Percentiles rank a stretch among this genome's conserved stretches.
Conservation (phyloP, 306 rosid genomes). For the Pterocarpus santalinus region DNA sequence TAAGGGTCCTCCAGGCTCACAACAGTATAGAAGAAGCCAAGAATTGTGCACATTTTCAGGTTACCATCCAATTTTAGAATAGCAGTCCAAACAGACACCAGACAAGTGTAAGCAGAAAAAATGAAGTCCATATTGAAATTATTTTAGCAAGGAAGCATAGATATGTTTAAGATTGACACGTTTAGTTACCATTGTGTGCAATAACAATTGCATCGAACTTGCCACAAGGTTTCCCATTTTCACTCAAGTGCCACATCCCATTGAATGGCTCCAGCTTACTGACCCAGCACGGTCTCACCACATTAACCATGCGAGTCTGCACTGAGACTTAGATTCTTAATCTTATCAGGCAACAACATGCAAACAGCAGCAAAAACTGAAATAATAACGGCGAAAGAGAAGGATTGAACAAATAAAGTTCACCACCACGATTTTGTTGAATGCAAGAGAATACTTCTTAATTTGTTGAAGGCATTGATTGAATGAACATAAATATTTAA, state of each 20-base stretch:
- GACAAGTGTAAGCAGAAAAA: slow-evolving; percentile 2
- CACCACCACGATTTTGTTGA: neutral
- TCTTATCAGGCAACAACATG: slow-evolving; percentile 41
- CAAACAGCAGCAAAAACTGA: slow-evolving; percentile 31
- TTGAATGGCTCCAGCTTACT: slow-evolving; percentile 92
- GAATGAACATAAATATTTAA: neutral
- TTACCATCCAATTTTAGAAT: neutral
- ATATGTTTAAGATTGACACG: slow-evolving; percentile 5
- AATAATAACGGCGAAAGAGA: neutral
- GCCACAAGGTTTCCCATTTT: slow-evolving; percentile 88
- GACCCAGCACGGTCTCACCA: slow-evolving; percentile 89
- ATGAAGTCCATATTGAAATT: neutral
- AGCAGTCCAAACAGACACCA: slow-evolving; percentile 10
- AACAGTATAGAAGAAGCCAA: slow-evolving; percentile 9
- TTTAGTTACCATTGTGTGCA: slow-evolving; percentile 84
- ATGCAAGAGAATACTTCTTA: slow-evolving; percentile 10
- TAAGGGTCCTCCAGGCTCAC: neutral
- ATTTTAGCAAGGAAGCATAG: slow-evolving; percentile 19
- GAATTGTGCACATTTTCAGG: slow-evolving; percentile 13
- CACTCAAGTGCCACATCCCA: slow-evolving; percentile 96
- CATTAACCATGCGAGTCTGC: slow-evolving; percentile 76
- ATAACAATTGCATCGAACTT: slow-evolving; percentile 86
- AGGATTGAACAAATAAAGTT: neutral
- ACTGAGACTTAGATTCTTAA: slow-evolving; percentile 42
- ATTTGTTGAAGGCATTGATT: neutral